Base-by-base conservation (phyloP, 345 rosid species). In the Iberis pinnata region DNA sequence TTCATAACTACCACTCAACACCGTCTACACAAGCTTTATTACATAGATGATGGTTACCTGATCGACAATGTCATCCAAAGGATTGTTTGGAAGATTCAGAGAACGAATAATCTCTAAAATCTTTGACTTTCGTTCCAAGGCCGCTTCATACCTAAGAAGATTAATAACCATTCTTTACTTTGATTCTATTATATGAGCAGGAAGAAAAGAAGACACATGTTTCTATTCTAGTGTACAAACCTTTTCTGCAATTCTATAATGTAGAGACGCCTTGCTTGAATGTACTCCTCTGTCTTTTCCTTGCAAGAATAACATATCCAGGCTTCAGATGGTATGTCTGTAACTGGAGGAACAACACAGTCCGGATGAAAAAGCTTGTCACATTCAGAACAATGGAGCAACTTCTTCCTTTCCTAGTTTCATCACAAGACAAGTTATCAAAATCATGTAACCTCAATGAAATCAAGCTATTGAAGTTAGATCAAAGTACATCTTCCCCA, bases 271-370 rank as follows among this genome's bases (percentile, higher is more conserved):
- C 84, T 78, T 58, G 77, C 77, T 77, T 84, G 78, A 53, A 92
- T 76, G 73, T 69, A 92, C 67, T 92, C 96, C 40, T 87, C 98
- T 67, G 98, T 92, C 73, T 87, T 92, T 65, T 84, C 89, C 73
- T 88, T 84, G 80, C 98, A 92, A 7, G 98, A 87, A 67, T 79
- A 81, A 57, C 98, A 92, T 19, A 84, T 71, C 98, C 98, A 92
- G 44, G 83, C 80, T 63, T 73, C 84, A 71, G 92, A 68, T 64
- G 69, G 74, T 56, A 71, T 14, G 61, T 83, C 98, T 18, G 70
- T 64, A 59, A 88, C 51, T 35, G 96, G 95, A n/a, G 98, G 96
- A 67, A 72, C 80, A 60, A 92, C 73, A 71, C 98, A 92, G 25
- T 78, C 70, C 56, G 93, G 78, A 75, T 92, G 98, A 69, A 87